phyloP scores from a whole-genome alignment of 164 flowering plant genomes.

The Cinnamomum micranthum region DNA sequence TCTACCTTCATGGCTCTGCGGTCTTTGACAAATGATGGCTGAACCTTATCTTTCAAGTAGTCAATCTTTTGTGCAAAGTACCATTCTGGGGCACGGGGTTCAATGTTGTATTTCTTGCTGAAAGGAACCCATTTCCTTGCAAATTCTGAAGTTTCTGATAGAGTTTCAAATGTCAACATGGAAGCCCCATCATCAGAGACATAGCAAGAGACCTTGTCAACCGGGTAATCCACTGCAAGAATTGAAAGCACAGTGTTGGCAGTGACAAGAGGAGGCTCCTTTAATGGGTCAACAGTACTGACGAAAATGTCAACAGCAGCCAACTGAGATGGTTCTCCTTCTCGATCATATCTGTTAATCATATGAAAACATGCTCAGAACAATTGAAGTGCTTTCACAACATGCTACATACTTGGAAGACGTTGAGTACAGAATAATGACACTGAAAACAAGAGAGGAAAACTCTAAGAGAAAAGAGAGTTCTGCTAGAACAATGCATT shows the following conservation, averaged over 20 bases:
- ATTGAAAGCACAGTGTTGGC: slow-evolving; percentile 60
- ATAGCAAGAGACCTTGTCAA: slow-evolving; percentile 57
- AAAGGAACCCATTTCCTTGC: slow-evolving; percentile 65
- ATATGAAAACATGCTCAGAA: not conserved
- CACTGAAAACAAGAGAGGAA: not conserved
- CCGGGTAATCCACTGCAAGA: slow-evolving; percentile 60
- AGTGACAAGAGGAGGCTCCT: slow-evolving; percentile 57
- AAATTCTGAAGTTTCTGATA: slow-evolving; percentile 56
- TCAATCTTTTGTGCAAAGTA: slow-evolving; percentile 50
- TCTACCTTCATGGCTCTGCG: slow-evolving; percentile 59
- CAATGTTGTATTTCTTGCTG: slow-evolving; percentile 48
- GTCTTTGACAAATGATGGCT: slow-evolving; percentile 50
- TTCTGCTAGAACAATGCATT: not conserved
- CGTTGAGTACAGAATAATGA: not conserved
- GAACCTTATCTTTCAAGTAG: slow-evolving; percentile 54
- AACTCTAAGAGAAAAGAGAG: not conserved
- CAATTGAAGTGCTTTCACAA: not conserved
- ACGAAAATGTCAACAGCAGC: slow-evolving; percentile 47
- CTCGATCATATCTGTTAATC: slow-evolving; percentile 43
- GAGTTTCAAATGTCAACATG: slow-evolving; percentile 56
- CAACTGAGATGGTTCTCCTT: slow-evolving; percentile 51
- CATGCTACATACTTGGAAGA: not conserved
- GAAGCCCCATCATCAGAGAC: slow-evolving; percentile 68
- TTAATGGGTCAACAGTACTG: slow-evolving; percentile 57
- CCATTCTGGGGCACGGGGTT: slow-evolving; percentile 58